Conservation (phyloP, 2,329 filamentous ascomycete species). For the Verticillium tricorpus region DNA sequence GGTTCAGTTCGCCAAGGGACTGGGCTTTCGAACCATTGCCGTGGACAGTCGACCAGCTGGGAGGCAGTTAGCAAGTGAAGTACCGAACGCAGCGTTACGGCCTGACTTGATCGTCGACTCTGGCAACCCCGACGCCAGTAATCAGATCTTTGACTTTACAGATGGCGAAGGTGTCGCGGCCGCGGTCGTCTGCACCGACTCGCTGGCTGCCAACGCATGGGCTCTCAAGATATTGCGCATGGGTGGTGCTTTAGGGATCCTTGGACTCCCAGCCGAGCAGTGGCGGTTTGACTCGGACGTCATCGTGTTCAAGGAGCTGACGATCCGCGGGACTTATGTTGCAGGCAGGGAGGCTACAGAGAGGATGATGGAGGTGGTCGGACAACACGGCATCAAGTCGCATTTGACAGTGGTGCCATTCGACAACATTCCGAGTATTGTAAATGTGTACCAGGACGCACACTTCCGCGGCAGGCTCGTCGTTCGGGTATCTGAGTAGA, state of each 20-base stretch:
- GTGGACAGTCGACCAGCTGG: conserved; percentile 27
- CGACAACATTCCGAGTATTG: conserved; percentile 19
- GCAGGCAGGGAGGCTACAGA: conserved; percentile 19
- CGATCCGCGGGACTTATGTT: conserved; percentile 26
- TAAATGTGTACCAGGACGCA: conserved; percentile 17
- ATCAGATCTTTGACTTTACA: conserved; percentile 21
- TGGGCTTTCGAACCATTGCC: conserved; percentile 29
- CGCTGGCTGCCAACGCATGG: conserved; percentile 23
- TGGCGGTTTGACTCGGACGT: conserved; percentile 25
- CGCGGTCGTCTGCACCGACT: conserved; percentile 26
- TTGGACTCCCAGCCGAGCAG: conserved; percentile 24
- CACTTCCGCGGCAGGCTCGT: conserved; percentile 17
- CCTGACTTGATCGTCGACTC: conserved; percentile 24
- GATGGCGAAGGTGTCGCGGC: conserved; percentile 24
- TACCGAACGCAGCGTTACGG: conserved; percentile 13
- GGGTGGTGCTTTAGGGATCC: conserved; percentile 21
- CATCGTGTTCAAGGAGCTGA: conserved; percentile 24
- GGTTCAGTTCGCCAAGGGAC: conserved; percentile 28
- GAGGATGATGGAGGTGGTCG: conserved; percentile 25
- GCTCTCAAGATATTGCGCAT: conserved; percentile 21
- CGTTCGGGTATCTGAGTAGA: conserved; percentile 16
- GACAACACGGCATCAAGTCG: conserved; percentile 17
- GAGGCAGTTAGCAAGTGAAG: conserved; percentile 20
- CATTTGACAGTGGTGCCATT: conserved; percentile 21
- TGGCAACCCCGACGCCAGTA: conserved; percentile 6